These are phyloP conservation scores for Alternaria solani DNA, from an alignment of 2,329 filamentous ascomycete species.

Conservation along the genomic window DNA sequence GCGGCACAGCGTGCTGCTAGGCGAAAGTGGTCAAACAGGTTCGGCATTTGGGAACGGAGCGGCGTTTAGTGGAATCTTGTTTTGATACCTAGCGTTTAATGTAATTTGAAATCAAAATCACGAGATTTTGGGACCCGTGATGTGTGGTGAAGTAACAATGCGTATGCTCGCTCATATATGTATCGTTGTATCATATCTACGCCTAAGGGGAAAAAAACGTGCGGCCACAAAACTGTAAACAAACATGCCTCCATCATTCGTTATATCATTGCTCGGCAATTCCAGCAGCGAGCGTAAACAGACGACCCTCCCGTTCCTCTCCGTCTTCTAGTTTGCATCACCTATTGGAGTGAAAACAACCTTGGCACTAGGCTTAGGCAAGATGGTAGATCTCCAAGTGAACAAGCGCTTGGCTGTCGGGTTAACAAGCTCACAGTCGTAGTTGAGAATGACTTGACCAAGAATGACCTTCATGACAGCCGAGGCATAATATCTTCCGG, in stretches of 20 bases:
- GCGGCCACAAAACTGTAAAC: neutral
- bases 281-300: slow-evolving; percentile 1
- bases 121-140: neutral
- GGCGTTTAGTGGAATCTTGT: neutral
- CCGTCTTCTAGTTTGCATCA: neutral
- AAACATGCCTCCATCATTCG: neutral
- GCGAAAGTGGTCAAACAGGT: neutral
- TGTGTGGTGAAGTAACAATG: neutral
- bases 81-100: neutral
- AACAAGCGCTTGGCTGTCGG: slow-evolving; percentile 14
- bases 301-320: neutral
- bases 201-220: neutral
- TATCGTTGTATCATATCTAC: neutral
- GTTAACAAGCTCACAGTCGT: slow-evolving; percentile 23
- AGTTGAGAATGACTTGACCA: slow-evolving; percentile 24
- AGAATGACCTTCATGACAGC: slow-evolving; percentile 29
- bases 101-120: neutral
- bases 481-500: slow-evolving; percentile 25
- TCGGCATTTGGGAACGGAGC: neutral
- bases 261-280: neutral
- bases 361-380: slow-evolving; percentile 21
- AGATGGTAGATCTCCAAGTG: slow-evolving; percentile 24
- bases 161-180: neutral
- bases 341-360: slow-evolving; percentile 19
- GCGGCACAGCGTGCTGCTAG: neutral